These are phyloP conservation scores for Piper longum DNA, from an alignment of 164 flowering plant species.

Conservation along the genomic window DNA sequence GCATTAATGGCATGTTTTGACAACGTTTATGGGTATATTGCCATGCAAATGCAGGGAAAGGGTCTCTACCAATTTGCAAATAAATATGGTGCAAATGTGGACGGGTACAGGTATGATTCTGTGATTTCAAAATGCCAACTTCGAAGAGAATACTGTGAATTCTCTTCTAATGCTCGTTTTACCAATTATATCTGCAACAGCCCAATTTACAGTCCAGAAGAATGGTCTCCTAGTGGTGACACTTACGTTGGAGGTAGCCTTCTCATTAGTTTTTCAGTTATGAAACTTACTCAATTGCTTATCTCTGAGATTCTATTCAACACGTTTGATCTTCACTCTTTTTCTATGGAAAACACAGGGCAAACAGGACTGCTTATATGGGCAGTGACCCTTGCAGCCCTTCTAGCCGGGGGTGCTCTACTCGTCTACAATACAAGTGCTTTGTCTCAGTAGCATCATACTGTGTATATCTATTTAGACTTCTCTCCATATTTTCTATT, in stretches of 20 bases:
- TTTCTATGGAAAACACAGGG: conserved; percentile 27
- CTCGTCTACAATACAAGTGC: conserved; percentile 99
- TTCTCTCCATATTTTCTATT: no score
- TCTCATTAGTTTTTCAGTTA: not conserved
- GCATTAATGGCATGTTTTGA: no score
- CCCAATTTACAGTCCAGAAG: conserved; percentile 59
- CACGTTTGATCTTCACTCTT: no score
- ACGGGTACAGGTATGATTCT: conserved; percentile 73
- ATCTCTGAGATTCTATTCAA: no score
- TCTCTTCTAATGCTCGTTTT: not conserved
- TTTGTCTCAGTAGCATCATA: conserved; percentile 40
- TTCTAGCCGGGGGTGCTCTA: conserved; percentile 85
- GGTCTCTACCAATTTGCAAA: conserved; percentile 88
- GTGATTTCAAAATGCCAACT: no score
- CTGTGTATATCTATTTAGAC: not conserved
- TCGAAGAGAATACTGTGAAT: no score
- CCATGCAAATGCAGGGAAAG: conserved; percentile 53
- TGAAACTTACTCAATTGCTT: no score
- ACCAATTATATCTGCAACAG: conserved; percentile 22
- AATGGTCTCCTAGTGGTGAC: conserved; percentile 88
- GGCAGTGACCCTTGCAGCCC: conserved; percentile 71
- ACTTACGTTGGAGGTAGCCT: conserved; percentile 67
- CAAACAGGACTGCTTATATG: conserved; percentile 71
- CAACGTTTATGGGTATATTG: no score
- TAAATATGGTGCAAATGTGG: conserved; percentile 96